phyloP scores from a whole-genome alignment of 164 flowering plant genomes.

The Tinospora cordifolia region DNA sequence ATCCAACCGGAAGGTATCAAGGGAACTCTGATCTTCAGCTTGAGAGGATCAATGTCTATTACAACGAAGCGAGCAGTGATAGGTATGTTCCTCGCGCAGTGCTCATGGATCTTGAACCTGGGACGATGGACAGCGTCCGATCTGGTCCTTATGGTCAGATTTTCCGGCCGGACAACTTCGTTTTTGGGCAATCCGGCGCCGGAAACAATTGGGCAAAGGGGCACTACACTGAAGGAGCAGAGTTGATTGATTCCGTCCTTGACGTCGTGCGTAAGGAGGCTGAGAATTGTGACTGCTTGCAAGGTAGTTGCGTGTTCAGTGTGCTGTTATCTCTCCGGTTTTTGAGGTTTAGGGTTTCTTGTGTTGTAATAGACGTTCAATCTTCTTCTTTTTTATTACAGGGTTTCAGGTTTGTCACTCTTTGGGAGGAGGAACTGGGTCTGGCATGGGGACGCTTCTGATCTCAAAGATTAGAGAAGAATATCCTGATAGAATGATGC shows the following conservation, averaged over 20 bases:
- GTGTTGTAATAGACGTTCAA: too few relatives aligned
- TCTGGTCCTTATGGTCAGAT: constrained; percentile 10
- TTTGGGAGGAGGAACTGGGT: too few relatives aligned
- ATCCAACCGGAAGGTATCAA: constrained; percentile 12
- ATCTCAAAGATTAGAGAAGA: too few relatives aligned
- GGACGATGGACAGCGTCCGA: constrained; percentile 19
- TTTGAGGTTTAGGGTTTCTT: too few relatives aligned
- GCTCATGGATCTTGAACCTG: constrained; percentile 20
- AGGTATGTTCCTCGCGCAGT: constrained; percentile 14
- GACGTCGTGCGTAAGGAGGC: constrained; percentile 21
- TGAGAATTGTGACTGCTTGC: constrained; percentile 17
- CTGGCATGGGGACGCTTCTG: too few relatives aligned
- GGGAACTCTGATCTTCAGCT: constrained; percentile 13
- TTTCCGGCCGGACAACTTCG: too few relatives aligned
- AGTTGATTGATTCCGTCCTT: constrained; percentile 19
- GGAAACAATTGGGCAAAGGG: not conserved
- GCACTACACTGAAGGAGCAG: constrained; percentile 21
- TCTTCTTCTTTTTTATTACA: too few relatives aligned
- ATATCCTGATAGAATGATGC: too few relatives aligned
- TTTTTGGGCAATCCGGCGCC: too few relatives aligned
- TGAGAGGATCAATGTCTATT: constrained; percentile 20
- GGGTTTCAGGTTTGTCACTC: too few relatives aligned
- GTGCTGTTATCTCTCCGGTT: too few relatives aligned
- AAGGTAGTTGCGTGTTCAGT: too few relatives aligned
- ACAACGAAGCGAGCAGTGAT: constrained; percentile 16